Conservation (phyloP, 805 yeast genomes). For the Teunomyces panamensis region DNA sequence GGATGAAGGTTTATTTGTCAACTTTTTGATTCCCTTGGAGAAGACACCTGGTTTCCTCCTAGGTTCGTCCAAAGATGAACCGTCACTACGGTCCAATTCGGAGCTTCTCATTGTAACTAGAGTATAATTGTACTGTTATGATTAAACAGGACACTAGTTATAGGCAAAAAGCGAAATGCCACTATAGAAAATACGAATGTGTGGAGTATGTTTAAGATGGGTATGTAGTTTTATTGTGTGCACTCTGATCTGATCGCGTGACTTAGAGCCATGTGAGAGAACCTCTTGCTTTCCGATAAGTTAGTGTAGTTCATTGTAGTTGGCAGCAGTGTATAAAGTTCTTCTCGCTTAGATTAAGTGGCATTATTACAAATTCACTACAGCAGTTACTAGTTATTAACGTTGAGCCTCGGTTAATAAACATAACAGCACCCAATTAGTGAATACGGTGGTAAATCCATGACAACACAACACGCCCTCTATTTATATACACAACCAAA, state of each 20-base stretch:
- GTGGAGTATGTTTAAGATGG: constrained; percentile 2
- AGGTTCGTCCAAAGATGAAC: background rate
- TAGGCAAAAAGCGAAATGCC: background rate
- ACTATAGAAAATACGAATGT: background rate
- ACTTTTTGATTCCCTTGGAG: constrained; percentile 29
- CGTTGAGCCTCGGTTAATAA: too few species aligned
- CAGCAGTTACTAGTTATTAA: too few species aligned
- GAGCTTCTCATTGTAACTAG: background rate
- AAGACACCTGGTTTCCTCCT: constrained; percentile 11
- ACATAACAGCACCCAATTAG: too few species aligned
- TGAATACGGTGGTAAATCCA: too few species aligned
- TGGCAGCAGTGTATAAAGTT: too few species aligned
- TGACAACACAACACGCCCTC: too few species aligned
- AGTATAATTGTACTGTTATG: constrained; percentile 1
- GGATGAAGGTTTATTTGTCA: constrained; percentile 24
- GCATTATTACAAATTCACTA: too few species aligned
- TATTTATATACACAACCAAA: background rate
- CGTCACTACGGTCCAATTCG: background rate
- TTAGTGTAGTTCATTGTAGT: too few species aligned
- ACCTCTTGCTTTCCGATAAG: too few species aligned
- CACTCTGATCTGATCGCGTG: background rate
- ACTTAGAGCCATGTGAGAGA: background rate
- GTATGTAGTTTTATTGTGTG: background rate
- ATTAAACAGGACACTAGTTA: background rate
- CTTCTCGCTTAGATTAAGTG: too few species aligned